Base-by-base conservation (phyloP, 1,284 basidiomycete genomes). In the Pulveroboletus sp. region DNA sequence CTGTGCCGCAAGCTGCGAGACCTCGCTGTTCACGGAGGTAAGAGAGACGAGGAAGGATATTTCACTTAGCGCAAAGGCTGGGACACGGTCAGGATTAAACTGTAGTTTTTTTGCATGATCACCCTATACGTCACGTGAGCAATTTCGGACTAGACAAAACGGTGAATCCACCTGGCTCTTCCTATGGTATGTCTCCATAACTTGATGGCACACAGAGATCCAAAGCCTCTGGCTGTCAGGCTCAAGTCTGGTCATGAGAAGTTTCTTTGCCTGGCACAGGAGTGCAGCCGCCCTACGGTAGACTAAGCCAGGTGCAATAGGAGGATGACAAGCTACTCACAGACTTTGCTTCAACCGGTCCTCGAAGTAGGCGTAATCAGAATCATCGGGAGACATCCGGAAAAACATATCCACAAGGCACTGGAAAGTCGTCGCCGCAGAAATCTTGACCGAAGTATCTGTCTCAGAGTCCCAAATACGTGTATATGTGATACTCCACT, bases 21-120 rank as follows among this genome's bases (percentile, higher is more conserved):
- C 81, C 39, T 76, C 76, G 41, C 77, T 81, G 56, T 87, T 86
- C 5, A 81, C 78, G 9, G 88, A 89, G 3, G 87, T 83, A 53
- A 92, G 71, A 1, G 83, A 80, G 12, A 89, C 82, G 4, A 89
- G 76, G 59, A 89, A 83, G 0, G 86, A 82, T 26, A 91, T 83
- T 70, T 92, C 89, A 3, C 81, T 77, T 17, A 91, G 66, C 4
- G 79, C 78, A 59, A 91, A 82, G 3, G 84, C 82, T 3, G 85
- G 77, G 4, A 83, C 71, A 41, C 86, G 83, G 13, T 73, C 73
- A 6, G 75, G 63, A 45, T 79, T 75, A 12, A 75, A 66, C 61
- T 86, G 84, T 36, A 82, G 66, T 0, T 72, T 71, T 56, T 72
- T 76, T 36, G 82, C 72, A 56, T 78, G 75, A n/a, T 74, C 68